phyloP scores from a whole-genome alignment of 2,329 filamentous ascomycete species.

The Talaromyces sp. region DNA sequence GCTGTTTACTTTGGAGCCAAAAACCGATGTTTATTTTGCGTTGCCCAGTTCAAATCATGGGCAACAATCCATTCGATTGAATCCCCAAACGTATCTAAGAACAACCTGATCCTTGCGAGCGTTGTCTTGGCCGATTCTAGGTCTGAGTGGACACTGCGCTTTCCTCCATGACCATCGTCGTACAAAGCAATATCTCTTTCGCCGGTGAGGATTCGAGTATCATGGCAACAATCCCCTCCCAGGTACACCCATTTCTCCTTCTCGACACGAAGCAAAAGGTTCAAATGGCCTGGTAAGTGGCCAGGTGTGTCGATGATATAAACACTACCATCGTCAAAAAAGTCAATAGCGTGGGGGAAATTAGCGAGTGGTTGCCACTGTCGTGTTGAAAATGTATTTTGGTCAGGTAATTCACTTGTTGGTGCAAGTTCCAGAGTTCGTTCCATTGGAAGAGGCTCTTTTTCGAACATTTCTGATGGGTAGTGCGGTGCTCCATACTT shows the following conservation, averaged over 20 bases:
- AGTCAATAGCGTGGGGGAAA: neutral
- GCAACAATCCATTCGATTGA: conserved; percentile 17
- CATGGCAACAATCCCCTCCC: neutral
- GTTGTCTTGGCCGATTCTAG: conserved; percentile 40
- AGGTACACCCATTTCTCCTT: neutral
- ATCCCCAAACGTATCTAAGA: conserved; percentile 4
- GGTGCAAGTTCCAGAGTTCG: neutral
- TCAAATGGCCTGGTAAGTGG: neutral
- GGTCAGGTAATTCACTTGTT: neutral
- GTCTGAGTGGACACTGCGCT: conserved; percentile 27
- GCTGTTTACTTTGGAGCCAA: conserved; percentile 2
- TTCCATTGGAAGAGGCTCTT: neutral
- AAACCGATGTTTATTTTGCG: conserved; percentile 14
- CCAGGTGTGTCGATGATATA: conserved; percentile 2
- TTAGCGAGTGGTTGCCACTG: neutral
- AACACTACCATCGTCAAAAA: conserved; percentile 1
- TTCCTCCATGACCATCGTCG: conserved; percentile 38
- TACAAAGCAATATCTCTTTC: conserved; percentile 50
- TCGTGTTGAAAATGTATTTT: neutral
- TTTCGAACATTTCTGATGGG: neutral
- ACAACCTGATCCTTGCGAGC: conserved; percentile 31
- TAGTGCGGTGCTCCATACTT: conserved; percentile 33
- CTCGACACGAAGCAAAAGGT: neutral
- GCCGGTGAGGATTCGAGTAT: conserved; percentile 31
- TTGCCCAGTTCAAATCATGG: conserved; percentile 16